These are phyloP conservation scores for Geosmithia putterillii DNA, from an alignment of 2,329 filamentous ascomycete species.

Conservation along the genomic window DNA sequence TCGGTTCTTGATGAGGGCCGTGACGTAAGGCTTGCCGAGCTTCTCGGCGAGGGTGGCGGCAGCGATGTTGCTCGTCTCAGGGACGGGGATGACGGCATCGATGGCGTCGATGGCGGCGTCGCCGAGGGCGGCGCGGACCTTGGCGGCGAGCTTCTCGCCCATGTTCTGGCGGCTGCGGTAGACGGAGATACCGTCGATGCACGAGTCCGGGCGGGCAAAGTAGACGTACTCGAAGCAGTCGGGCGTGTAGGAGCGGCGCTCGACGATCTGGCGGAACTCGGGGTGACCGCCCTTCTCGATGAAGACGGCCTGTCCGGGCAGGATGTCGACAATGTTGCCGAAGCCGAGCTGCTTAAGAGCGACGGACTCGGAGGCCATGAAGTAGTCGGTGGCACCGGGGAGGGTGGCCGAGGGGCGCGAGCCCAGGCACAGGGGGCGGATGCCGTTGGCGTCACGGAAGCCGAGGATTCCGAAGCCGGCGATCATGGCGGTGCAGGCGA, in stretches of 20 bases:
- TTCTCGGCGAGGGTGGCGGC: conserved; percentile 65
- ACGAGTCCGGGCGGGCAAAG: conserved; percentile 69
- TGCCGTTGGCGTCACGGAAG: conserved; percentile 53
- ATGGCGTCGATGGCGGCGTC: conserved; percentile 61
- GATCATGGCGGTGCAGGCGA: conserved; percentile 72
- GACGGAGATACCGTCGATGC: conserved; percentile 81
- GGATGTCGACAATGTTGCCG: conserved; percentile 60
- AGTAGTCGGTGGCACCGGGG: conserved; percentile 62
- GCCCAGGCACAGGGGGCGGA: conserved; percentile 71
- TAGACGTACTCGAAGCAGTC: conserved; percentile 79
- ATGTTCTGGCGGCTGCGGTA: conserved; percentile 76
- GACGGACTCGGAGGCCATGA: conserved; percentile 83
- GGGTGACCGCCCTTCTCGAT: conserved; percentile 66
- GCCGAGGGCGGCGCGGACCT: conserved; percentile 54
- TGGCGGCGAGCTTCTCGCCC: conserved; percentile 69
- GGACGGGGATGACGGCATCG: conserved; percentile 72
- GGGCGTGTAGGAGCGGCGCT: conserved; percentile 59
- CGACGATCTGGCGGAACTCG: conserved; percentile 62
- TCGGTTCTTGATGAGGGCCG: conserved; percentile 80
- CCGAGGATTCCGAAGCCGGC: conserved; percentile 70
- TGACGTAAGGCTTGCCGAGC: conserved; percentile 64
- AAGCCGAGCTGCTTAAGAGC: conserved; percentile 76
- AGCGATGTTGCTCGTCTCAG: conserved; percentile 64
- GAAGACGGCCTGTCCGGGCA: conserved; percentile 77
- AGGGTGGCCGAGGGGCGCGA: conserved; percentile 54